phyloP scores from a whole-genome alignment of 331 rosid species.

The Stylosanthes scabra region DNA sequence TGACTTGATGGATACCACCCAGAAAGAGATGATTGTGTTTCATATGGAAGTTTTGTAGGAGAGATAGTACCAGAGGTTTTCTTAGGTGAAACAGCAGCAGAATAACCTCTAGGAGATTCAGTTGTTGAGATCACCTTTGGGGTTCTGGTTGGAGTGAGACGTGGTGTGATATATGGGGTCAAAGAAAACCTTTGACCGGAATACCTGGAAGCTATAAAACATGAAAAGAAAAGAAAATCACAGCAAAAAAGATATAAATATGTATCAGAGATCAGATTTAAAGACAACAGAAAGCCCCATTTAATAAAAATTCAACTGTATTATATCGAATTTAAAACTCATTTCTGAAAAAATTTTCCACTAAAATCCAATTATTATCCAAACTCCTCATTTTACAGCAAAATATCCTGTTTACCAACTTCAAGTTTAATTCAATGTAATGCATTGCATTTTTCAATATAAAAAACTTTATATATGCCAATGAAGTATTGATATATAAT shows the following conservation, averaged over 20 bases:
- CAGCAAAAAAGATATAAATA: slow-evolving; percentile 14
- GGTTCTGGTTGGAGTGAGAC: slow-evolving; percentile 90
- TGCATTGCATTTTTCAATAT: not conserved
- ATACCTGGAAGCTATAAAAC: slow-evolving; percentile 63
- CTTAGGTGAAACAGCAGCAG: slow-evolving; percentile 73
- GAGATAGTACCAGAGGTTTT: slow-evolving; percentile 75
- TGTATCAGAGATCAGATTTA: slow-evolving; percentile 11
- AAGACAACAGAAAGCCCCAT: slow-evolving; percentile 10
- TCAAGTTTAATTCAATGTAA: not conserved
- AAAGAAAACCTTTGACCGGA: slow-evolving; percentile 64
- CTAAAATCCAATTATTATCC: slow-evolving; percentile 12
- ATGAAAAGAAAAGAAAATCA: not conserved
- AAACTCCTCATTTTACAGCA: slow-evolving; percentile 6
- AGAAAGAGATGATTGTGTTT: slow-evolving; percentile 64
- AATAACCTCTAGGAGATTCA: slow-evolving; percentile 83
- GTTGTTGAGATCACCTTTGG: slow-evolving; percentile 78
- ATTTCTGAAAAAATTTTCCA: slow-evolving; percentile 13
- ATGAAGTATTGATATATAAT: not conserved
- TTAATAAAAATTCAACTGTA: slow-evolving; percentile 27
- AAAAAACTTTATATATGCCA: slow-evolving; percentile 29
- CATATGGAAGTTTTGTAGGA: slow-evolving; percentile 72
- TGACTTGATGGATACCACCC: slow-evolving; percentile 97
- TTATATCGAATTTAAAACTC: not conserved
- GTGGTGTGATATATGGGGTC: slow-evolving; percentile 91
- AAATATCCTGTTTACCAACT: not conserved